Percentiles rank a stretch among this genome's conserved stretches.
Evolutionary conservation across 2,329 filamentous ascomycete genomes (phyloP).

Genomic region (Calonectria naviculata): DNA sequence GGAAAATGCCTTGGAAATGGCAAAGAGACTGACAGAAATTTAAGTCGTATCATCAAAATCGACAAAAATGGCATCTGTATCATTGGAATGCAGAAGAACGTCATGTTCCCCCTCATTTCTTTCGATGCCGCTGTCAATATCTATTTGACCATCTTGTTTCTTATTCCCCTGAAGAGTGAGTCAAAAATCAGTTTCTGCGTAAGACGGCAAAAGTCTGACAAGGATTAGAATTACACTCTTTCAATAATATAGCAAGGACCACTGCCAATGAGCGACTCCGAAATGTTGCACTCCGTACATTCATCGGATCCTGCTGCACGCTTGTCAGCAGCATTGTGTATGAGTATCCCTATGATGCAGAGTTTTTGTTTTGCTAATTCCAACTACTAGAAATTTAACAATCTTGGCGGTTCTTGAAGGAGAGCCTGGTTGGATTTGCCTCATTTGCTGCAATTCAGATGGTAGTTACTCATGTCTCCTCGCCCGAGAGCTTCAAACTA

Average conservation of each 20-base stretch:
- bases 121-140: slow-evolving; percentile 6
- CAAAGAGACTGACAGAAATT: neutral
- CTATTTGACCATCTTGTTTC: slow-evolving; percentile 9
- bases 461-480: slow-evolving; percentile 51
- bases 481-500: neutral
- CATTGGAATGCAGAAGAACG: slow-evolving; percentile 5
- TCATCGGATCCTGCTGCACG: slow-evolving; percentile 69
- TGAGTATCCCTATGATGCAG: slow-evolving; percentile 26
- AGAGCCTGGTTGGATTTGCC: slow-evolving; percentile 73
- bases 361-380: slow-evolving; percentile 9
- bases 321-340: slow-evolving; percentile 68
- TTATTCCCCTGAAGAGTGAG: slow-evolving; percentile 9
- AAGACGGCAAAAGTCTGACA: neutral
- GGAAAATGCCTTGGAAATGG: neutral
- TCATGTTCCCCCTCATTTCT: neutral
- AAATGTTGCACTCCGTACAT: slow-evolving; percentile 66
- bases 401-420: slow-evolving; percentile 68
- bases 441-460: slow-evolving; percentile 74
- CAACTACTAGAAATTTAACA: slow-evolving; percentile 62
- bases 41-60: neutral
- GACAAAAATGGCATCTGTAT: slow-evolving; percentile 1
- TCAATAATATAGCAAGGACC: slow-evolving; percentile 56
- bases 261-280: slow-evolving; percentile 56
- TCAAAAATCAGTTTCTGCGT: too few species aligned
- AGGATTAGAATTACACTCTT: slow-evolving; percentile 63